Evolutionary conservation across 345 rosid species (phyloP), one percentile per base, ranked within the genome.

Genomic region (Gossypium rotundifolium): DNA sequence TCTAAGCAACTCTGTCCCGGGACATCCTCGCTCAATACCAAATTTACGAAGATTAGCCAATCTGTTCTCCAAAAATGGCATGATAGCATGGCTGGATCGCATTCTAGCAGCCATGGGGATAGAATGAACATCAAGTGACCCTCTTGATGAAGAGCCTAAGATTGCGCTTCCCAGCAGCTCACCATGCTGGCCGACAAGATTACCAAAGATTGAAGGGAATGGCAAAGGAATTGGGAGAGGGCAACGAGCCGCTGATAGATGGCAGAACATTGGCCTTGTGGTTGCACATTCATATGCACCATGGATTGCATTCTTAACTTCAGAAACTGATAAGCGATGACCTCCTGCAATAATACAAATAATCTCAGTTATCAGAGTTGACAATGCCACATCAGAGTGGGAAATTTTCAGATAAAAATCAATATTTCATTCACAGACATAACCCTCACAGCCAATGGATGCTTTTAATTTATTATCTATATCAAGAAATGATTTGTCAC

Each of bases 191-290:
- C 98, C 93, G 38, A 95, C 86, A 4, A 72, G 74, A 73, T 83
- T 87, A 9, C 93, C 79, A 27, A 95, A 95, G 72, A 93, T 95
- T 68, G 92, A 85, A 72, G 99, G 99, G 82, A 91, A 93, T 40
- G 98, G 96, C 86, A 93, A 75, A 1, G 99, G 99, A 80, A 95
- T 77, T 0, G 97, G 97, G 55, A 95, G 97, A 60, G 99, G 99
- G 75, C 87, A 82, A n/a, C 74, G 85, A 0, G 93, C 81, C n/a
- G 78, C 87, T 0, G 98, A 91, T 9, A 90, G 79, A 75, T 90
- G 91, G 79, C 92, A 87, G 77, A 90, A 89, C 77, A 75, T 79
- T 3, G 92, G 95, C 78, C 79, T 84, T 6, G 74, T 71, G n/a
- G 11, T 57, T 42, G 81, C 79, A 65, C 76, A 78, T 69, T 84